Percentiles rank a stretch among this genome's conserved stretches.
These are phyloP conservation scores for Pseudisothecium myosuroides DNA, from an alignment of 225 moss, liverwort and hornwort genomes.

Conservation along the genomic window DNA sequence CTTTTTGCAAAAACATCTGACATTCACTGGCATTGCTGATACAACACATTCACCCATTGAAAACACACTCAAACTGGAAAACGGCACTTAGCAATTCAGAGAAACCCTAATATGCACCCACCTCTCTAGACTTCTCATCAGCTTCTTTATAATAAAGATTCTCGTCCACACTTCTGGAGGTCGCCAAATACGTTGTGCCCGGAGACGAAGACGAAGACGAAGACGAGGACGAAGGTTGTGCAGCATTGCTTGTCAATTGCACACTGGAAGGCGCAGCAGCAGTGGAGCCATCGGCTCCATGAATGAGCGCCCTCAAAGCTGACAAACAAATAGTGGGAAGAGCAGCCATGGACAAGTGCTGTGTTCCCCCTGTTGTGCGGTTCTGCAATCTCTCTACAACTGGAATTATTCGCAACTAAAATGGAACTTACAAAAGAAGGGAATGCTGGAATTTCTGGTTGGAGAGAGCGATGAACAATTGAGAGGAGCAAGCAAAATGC, in stretches of 20 bases:
- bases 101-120: not conserved
- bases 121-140: constrained; percentile 18
- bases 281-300: not conserved
- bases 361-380: not conserved
- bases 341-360: constrained; percentile 6
- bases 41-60: not conserved
- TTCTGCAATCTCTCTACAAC: not conserved
- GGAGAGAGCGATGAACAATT: not conserved
- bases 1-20: not conserved
- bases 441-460: not conserved
- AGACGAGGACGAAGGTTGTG: not conserved
- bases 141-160: constrained; percentile 6
- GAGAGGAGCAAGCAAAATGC: not conserved
- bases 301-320: constrained; percentile 23
- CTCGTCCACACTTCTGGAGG: constrained; percentile 5
- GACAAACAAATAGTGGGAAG: constrained; percentile 35
- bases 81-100: not conserved
- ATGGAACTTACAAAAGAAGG: not conserved
- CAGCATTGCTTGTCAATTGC: not conserved
- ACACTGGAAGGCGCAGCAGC: not conserved
- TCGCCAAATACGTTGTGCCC: not conserved
- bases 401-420: not conserved
- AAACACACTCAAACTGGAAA: not conserved
- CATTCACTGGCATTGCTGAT: not conserved
- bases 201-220: not conserved